phyloP scores from a whole-genome alignment of 331 rosid genomes.

The Rhamnella rubrinervis region DNA sequence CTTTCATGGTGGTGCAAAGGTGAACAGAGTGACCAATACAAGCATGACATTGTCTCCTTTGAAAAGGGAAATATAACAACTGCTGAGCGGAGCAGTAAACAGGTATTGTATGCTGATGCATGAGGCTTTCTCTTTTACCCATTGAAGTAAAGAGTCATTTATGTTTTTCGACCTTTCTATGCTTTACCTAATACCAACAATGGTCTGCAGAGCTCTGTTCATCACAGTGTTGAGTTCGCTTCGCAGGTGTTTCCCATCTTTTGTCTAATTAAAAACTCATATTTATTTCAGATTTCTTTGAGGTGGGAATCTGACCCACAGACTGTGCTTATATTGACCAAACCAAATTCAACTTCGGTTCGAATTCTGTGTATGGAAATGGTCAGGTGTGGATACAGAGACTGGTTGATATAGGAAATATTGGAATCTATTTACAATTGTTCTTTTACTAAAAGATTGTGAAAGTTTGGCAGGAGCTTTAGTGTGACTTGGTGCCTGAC shows the following conservation, averaged over 20 bases:
- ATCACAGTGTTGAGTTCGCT: not conserved
- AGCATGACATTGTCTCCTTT: constrained; percentile 90
- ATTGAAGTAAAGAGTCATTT: not conserved
- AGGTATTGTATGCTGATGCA: constrained; percentile 49
- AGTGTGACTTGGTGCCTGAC: not conserved
- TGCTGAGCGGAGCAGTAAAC: constrained; percentile 92
- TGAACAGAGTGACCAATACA: constrained; percentile 75
- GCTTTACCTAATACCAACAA: constrained; percentile 6
- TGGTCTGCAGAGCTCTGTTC: constrained; percentile 11
- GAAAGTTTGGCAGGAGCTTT: not conserved
- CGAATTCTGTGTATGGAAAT: constrained; percentile 73
- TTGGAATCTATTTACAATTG: not conserved
- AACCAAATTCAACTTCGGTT: constrained; percentile 83
- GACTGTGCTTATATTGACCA: constrained; percentile 83
- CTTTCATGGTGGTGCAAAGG: constrained; percentile 93
- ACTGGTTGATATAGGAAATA: not conserved
- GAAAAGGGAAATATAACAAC: constrained; percentile 93
- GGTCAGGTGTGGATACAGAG: constrained; percentile 59
- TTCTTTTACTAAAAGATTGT: not conserved
- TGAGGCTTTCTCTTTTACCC: constrained; percentile 27
- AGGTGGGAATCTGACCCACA: constrained; percentile 93
- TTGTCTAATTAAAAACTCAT: constrained; percentile 34
- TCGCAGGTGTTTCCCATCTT: constrained; percentile 11
- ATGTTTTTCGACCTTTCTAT: constrained; percentile 4
- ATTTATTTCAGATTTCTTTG: constrained; percentile 80